These are phyloP conservation scores for Scenedesmus sp. DNA, from an alignment of 163 green algal genomes.

Conservation along the genomic window DNA sequence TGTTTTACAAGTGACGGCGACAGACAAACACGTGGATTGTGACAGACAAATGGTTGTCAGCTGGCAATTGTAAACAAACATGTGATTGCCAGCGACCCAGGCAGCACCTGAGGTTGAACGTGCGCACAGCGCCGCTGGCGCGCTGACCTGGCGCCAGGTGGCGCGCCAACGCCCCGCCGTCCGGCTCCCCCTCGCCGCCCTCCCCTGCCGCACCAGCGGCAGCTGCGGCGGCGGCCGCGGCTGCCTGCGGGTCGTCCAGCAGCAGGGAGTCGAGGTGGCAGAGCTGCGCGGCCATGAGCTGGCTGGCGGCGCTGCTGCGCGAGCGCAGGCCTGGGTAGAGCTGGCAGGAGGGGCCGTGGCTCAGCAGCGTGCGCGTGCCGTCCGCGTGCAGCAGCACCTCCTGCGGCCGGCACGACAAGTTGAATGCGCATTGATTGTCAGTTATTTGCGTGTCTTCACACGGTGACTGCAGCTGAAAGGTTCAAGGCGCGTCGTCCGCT, in stretches of 20 bases:
- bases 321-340: slow-evolving; percentile 21
- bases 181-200: background rate
- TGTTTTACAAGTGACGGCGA: too few species aligned
- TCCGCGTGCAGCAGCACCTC: slow-evolving; percentile 30
- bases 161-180: background rate
- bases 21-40: too few species aligned
- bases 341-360: background rate
- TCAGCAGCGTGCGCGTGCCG: slow-evolving; percentile 22
- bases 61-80: too few species aligned
- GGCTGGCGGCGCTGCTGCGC: background rate
- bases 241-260: slow-evolving; percentile 41
- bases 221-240: background rate
- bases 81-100: too few species aligned
- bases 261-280: slow-evolving; percentile 15
- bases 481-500: too few species aligned
- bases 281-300: slow-evolving; percentile 2
- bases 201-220: background rate
- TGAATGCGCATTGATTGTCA: too few species aligned
- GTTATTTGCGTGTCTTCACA: too few species aligned
- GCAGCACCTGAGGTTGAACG: slow-evolving; percentile 46
- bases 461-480: too few species aligned
- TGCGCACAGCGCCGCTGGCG: slow-evolving; percentile 33
- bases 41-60: too few species aligned
- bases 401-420: too few species aligned
- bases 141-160: slow-evolving; percentile 41